Percentiles rank a stretch among this genome's conserved stretches.
Conservation (phyloP, 768 basidiomycete species). For the Tricholoma sp. region DNA sequence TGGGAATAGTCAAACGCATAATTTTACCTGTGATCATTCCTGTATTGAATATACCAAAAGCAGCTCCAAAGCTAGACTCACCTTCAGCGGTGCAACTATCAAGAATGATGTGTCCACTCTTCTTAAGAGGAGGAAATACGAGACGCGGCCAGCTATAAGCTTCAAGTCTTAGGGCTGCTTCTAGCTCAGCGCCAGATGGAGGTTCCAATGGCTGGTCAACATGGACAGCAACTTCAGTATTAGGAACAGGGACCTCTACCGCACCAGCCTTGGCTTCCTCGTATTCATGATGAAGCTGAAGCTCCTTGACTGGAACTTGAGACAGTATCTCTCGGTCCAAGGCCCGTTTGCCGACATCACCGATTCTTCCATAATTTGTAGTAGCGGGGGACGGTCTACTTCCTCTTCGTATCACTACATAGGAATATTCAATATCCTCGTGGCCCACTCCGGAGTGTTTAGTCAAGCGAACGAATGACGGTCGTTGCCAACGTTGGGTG, state of each 20-base stretch:
- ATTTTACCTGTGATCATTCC: conserved; percentile 63
- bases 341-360: conserved; percentile 46
- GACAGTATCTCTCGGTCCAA: conserved; percentile 28
- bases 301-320: conserved; percentile 31
- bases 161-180: conserved; percentile 59
- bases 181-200: conserved; percentile 30
- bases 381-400: conserved; percentile 44
- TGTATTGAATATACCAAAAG: not conserved
- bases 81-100: conserved; percentile 86
- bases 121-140: conserved; percentile 88
- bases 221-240: conserved; percentile 5
- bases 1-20: conserved; percentile 87
- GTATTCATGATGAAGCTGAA: conserved; percentile 33
- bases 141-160: conserved; percentile 89
- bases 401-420: conserved; percentile 84
- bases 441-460: conserved; percentile 84
- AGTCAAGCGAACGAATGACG: conserved; percentile 78
- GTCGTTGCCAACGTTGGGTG: conserved; percentile 82
- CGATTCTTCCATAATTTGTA: conserved; percentile 44
- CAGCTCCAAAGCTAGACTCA: conserved; percentile 21
- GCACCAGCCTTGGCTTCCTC: conserved; percentile 10
- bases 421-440: conserved; percentile 86
- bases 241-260: conserved; percentile 4
- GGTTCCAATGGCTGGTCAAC: conserved; percentile 6
- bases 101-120: conserved; percentile 85